Evolutionary conservation across 495 filamentous ascomycete genomes (phyloP).

Genomic region (Glutinoglossum americanum): DNA sequence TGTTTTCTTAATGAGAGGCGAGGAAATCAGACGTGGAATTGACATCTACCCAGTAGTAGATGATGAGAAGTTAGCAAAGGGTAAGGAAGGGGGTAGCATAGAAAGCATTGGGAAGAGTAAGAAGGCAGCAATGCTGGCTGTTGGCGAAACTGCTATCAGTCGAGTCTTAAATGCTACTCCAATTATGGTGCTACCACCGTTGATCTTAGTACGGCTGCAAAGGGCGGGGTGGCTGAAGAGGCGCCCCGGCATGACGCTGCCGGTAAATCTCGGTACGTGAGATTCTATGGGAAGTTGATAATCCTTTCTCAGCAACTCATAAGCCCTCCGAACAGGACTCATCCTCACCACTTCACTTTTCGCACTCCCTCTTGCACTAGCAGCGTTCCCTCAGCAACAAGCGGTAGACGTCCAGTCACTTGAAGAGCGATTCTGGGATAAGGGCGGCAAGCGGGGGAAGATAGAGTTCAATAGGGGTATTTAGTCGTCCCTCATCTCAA

Average conservation of each 20-base stretch:
- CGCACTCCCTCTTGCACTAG: slow-evolving; percentile 68
- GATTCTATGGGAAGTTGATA: neutral
- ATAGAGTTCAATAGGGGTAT: slow-evolving; percentile 89
- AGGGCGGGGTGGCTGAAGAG: slow-evolving; percentile 48
- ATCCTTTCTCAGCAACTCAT: neutral
- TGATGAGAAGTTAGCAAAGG: slow-evolving; percentile 29
- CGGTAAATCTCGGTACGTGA: slow-evolving; percentile 48
- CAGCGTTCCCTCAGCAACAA: slow-evolving; percentile 81
- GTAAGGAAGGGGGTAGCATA: slow-evolving; percentile 35
- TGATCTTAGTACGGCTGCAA: slow-evolving; percentile 68
- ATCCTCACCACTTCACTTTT: slow-evolving; percentile 65
- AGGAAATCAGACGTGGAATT: slow-evolving; percentile 82
- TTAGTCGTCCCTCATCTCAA: slow-evolving; percentile 17
- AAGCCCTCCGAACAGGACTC: slow-evolving; percentile 22
- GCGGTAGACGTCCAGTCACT: slow-evolving; percentile 44
- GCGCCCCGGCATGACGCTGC: slow-evolving; percentile 48
- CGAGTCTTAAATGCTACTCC: slow-evolving; percentile 84
- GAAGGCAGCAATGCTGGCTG: slow-evolving; percentile 69
- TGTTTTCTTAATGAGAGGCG: slow-evolving; percentile 91
- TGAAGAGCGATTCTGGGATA: slow-evolving; percentile 64
- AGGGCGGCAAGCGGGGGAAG: slow-evolving; percentile 49
- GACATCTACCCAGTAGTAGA: slow-evolving; percentile 71
- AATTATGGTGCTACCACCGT: slow-evolving; percentile 85
- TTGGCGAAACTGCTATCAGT: slow-evolving; percentile 74
- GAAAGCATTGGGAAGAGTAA: slow-evolving; percentile 62